Percentiles rank a stretch among this genome's conserved stretches.
Conservation (phyloP, 768 basidiomycete genomes). For the Ramaria sp. region DNA sequence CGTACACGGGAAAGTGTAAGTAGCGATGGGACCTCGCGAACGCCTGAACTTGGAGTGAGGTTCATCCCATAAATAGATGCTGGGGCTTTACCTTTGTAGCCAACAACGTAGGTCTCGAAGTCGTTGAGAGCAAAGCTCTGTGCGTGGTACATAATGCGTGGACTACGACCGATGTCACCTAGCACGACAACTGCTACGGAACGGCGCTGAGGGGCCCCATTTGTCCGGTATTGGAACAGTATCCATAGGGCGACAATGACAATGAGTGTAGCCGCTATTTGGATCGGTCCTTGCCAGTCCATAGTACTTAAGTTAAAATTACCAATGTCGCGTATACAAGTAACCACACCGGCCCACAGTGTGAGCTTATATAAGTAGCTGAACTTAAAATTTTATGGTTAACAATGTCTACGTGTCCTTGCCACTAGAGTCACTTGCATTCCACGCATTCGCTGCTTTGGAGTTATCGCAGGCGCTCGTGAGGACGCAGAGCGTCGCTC, state of each 20-base stretch:
- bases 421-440: constrained; percentile 7
- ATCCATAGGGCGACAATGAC: not conserved
- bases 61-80: not conserved
- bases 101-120: constrained; percentile 73
- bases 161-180: constrained; percentile 92
- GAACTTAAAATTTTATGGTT: no score
- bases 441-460: constrained; percentile 1
- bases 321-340: no score
- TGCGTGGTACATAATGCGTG: constrained; percentile 98
- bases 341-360: no score
- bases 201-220: constrained; percentile 24
- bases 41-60: constrained; percentile 36
- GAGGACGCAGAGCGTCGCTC: constrained; percentile 1
- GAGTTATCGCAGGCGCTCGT: constrained; percentile 3
- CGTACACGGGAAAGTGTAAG: constrained; percentile 52
- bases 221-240: not conserved
- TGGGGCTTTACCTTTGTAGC: constrained; percentile 59
- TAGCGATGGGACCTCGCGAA: constrained; percentile 65
- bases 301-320: not conserved
- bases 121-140: constrained; percentile 77
- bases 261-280: not conserved
- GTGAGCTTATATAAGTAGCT: not conserved
- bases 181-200: constrained; percentile 86
- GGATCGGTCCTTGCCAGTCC: not conserved
- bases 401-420: constrained; percentile 1